Evolutionary conservation across 352 stramenopile species (phyloP), one percentile per base, ranked within the genome.

Genomic region (Detonula confervacea): DNA sequence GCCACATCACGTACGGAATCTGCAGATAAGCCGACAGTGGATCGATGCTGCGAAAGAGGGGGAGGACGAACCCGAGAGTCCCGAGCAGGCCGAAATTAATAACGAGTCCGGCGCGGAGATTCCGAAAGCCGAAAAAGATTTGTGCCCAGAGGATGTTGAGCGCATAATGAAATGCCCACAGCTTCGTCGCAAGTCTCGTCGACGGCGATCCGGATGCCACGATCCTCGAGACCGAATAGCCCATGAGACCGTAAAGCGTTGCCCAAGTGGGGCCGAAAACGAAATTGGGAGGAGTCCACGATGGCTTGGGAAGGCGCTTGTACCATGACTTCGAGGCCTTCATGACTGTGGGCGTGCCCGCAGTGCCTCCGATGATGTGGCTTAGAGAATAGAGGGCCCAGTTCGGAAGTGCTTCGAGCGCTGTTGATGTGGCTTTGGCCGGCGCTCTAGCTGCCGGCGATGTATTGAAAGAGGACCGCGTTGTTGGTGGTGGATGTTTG

Each of bases 101-200:
- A 1, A 79, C 37, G 9, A 84, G 66, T 33, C 68, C 87, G 2
- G 78, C 5, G 11, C 84, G 72, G 2, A 92, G 73, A 25, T 52
- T 24, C 60, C 90, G 42, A 9, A 83, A 30, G 16, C 82, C 82
- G 66, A 92, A 92, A 42, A 92, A 92, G 1, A 88, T 33, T 4
- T 80, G 80, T 20, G 87, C 84, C 87, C 87, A 92, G 2, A 68
- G 8, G 12, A 92, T n/a, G 75, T 92, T 92, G 24, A 92, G 46
- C 0, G 62, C 55, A 47, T 63, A 63, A 22, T 63, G 55, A n/a
- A 63, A 8, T 42, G 25, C 27, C 55, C 55, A 63, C 47, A 63
- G 47, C 27, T 63, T 63, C 27, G 11, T 63, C 29, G 55, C 55
- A 47, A 25, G 11, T 25, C 47, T 46, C 0, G 55, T n/a, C 14